Evolutionary conservation across 371 early-diverging fungal species (phyloP).

Genomic region (Mortierella polycephala): DNA sequence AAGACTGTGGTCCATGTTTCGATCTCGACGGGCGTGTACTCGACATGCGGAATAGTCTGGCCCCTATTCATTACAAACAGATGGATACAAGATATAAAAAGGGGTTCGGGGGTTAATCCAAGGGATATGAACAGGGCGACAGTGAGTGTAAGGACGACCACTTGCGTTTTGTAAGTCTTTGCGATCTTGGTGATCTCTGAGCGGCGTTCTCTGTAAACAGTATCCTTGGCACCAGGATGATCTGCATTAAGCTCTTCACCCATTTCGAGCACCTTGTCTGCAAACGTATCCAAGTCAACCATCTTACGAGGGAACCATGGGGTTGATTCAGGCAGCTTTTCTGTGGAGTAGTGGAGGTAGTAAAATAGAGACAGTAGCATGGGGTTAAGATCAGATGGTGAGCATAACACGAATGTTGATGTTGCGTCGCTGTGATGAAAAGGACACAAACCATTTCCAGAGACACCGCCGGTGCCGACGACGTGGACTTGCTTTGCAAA

Average conservation of each 20-base stretch:
- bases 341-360: no score
- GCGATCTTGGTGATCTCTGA: constrained; percentile 90
- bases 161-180: constrained; percentile 79
- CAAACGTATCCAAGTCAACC: constrained; percentile 93
- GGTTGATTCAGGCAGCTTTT: constrained; percentile 56
- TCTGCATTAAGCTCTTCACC: constrained; percentile 93
- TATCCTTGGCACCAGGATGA: constrained; percentile 94
- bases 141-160: no score
- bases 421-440: no score
- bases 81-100: no score
- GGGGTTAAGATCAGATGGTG: no score
- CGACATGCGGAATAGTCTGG: constrained; percentile 82
- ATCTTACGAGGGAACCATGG: constrained; percentile 98
- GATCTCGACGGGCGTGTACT: constrained; percentile 93
- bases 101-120: no score
- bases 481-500: constrained; percentile 73
- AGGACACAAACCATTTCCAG: constrained; percentile 14
- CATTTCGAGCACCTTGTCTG: constrained; percentile 92
- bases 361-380: no score
- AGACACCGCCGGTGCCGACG: constrained; percentile 54
- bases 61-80: no score
- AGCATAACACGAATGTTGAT: no score
- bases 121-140: no score
- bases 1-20: constrained; percentile 92
- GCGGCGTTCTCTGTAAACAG: constrained; percentile 86